Evolutionary conservation across 495 filamentous ascomycete species (phyloP), one percentile per base, ranked within the genome.

Genomic region (Oidiodendron maius): DNA sequence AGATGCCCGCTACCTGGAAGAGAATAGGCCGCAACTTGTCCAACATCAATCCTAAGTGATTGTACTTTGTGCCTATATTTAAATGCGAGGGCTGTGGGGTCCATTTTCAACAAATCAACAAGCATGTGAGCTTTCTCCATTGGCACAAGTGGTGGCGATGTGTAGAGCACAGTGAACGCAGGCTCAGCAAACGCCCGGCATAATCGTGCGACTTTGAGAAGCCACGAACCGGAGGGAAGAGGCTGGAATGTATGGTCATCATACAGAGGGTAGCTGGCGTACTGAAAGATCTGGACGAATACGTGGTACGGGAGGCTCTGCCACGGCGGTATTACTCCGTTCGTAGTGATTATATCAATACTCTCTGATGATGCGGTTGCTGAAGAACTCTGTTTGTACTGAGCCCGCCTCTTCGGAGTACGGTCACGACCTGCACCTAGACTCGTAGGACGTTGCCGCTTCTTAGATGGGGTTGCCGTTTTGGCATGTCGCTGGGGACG

Each of bases 181-280:
- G 89, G 84, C 53, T 91, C 84, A 4, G 75, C 64, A 48, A 91
- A 90, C 3, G 69, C 63, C 34, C 72, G 76, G 50, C 87, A 91
- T 12, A 81, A 59, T 9, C 74, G 61, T 10, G 84, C 78, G 15
- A 79, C 64, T 18, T 74, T 65, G 3, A 83, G 45, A 11, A 95
- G 76, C 78, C 79, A 89, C 45, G 62, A 59, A 2, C 78, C 73
- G 0, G 79, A 74, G 0, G 62, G 52, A 15, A 44, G 43, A 18
- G 64, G 53, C 16, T 45, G 57, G 4, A 59, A 61, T 13, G 53
- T 57, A 25, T 59, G 55, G 34, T 73, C 66, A 47, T 82, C 74
- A 28, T 77, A 66, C 11, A 87, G 64, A 2, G 86, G 83, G 36
- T 75, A 63, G 4, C 81, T 77, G 4, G 85, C 82, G 50, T 72